Base-by-base conservation (phyloP, 257 asterid genomes). In the Coffea eugenioides region DNA sequence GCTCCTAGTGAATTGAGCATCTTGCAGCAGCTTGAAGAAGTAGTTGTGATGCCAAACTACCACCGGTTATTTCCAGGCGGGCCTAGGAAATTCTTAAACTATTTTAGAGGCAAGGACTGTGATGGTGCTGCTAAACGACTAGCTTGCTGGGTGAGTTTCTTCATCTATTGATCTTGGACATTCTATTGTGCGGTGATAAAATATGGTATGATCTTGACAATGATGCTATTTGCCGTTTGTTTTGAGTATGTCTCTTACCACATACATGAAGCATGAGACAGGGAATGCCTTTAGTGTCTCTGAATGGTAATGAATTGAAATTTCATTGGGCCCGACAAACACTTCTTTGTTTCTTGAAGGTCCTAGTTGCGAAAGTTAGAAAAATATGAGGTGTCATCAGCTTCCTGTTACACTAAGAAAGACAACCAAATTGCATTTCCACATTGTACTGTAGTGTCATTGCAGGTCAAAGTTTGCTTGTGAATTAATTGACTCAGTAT, bases 11-110 rank as follows among this genome's bases (percentile, higher is more conserved):
- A 96, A 79, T 81, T 92, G 73, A 87, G 98, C 67, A 88, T 94
- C 83, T 82, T 94, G 88, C 98, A 96, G 83, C 99, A 96, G 89
- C 90, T 96, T 8, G 99, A 96, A 83, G 97, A 94, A 87, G 98
- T 94, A 3, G 99, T 94, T 5, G 99, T 96, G 83, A 96, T 96
- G 98, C 99, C 99, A 78, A 96, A 96, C 85, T 96, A 96, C 95
- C 94, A 96, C 73, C 80, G 99, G 11, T 73, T 96, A 73, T 96
- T 94, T 70, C 99, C 99, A 1, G 97, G 93, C 62, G 99, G 99
- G 49, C 99, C 99, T 62, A 91, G 97, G 46, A 96, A 96, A 77
- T 84, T 96, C 82, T 87, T 94, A 14, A 96, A 91, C 84, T 93
- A 88, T 77, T 90, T 96, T 49, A 82, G 98, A 83, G 99, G 99